phyloP scores from a whole-genome alignment of 1,284 basidiomycete species.

The Tremellales sp. region DNA sequence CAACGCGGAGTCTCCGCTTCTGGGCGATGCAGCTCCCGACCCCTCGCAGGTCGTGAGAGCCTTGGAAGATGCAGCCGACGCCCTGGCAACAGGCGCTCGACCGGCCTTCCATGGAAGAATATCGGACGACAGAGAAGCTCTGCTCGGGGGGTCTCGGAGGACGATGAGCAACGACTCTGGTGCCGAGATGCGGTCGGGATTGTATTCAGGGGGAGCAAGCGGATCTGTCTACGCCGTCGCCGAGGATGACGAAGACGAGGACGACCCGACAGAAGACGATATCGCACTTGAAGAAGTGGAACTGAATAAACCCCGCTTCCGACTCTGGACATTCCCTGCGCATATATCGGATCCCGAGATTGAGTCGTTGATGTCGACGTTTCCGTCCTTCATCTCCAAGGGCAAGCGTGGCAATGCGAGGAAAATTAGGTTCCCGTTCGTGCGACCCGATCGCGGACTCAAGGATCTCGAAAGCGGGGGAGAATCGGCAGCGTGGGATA shows the following conservation, averaged over 20 bases:
- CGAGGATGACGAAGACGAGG: slow-evolving; percentile 13
- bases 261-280: slow-evolving; percentile 26
- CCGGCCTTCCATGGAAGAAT: neutral
- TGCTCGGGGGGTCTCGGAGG: slow-evolving; percentile 5
- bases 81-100: neutral
- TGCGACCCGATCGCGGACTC: slow-evolving; percentile 19
- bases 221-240: neutral
- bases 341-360: slow-evolving; percentile 42
- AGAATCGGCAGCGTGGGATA: slow-evolving; percentile 19
- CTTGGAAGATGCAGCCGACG: slow-evolving; percentile 13
- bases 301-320: slow-evolving; percentile 34
- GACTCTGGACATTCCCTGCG: slow-evolving; percentile 41
- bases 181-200: neutral
- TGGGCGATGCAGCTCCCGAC: slow-evolving; percentile 4
- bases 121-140: slow-evolving; percentile 15
- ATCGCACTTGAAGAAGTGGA: slow-evolving; percentile 36
- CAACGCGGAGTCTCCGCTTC: slow-evolving; percentile 9
- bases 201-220: neutral
- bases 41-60: slow-evolving; percentile 6
- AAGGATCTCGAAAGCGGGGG: slow-evolving; percentile 27
- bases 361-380: slow-evolving; percentile 28
- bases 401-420: slow-evolving; percentile 6
- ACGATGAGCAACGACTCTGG: slow-evolving; percentile 10
- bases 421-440: slow-evolving; percentile 27
- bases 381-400: slow-evolving; percentile 24